Evolutionary conservation across 2,329 filamentous ascomycete species (phyloP).

Genomic region (Aspergillus sp.): DNA sequence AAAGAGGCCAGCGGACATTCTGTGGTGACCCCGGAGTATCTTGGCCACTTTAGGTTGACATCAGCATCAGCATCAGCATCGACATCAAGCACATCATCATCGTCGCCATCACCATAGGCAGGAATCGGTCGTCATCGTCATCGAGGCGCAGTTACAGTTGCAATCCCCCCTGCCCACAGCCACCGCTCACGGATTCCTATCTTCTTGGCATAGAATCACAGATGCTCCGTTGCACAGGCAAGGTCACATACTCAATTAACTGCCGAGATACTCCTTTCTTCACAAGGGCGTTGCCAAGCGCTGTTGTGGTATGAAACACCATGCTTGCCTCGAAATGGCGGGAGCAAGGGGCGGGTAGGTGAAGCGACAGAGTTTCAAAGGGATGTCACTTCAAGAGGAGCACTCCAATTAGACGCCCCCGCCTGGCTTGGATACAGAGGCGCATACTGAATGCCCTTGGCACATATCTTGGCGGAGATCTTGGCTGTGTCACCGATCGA

Average conservation of each 20-base stretch:
- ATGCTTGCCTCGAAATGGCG: constrained; percentile 6
- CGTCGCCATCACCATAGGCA: not conserved
- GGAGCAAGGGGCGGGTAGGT: constrained; percentile 18
- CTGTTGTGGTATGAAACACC: constrained; percentile 22
- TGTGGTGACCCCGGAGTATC: not conserved
- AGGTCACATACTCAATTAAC: not conserved
- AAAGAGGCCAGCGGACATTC: not conserved
- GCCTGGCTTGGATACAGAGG: constrained; percentile 5
- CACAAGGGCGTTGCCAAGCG: constrained; percentile 22
- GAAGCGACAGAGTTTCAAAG: not conserved
- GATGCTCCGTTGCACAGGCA: constrained; percentile 15
- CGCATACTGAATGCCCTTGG: constrained; percentile 19
- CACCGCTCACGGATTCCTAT: not conserved
- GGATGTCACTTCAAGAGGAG: not conserved
- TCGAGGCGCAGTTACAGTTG: not conserved
- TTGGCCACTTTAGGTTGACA: not conserved
- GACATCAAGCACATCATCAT: not conserved
- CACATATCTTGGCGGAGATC: constrained; percentile 20
- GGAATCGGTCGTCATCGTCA: not conserved
- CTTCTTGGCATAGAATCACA: constrained; percentile 9
- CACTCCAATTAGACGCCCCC: constrained; percentile 4
- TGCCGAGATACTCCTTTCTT: constrained; percentile 4
- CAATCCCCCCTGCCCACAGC: not conserved
- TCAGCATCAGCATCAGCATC: not conserved
- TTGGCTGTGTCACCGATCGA: constrained; percentile 18